Conservation (phyloP, 2,329 filamentous ascomycete species). For the Exophiala aquamarina region DNA sequence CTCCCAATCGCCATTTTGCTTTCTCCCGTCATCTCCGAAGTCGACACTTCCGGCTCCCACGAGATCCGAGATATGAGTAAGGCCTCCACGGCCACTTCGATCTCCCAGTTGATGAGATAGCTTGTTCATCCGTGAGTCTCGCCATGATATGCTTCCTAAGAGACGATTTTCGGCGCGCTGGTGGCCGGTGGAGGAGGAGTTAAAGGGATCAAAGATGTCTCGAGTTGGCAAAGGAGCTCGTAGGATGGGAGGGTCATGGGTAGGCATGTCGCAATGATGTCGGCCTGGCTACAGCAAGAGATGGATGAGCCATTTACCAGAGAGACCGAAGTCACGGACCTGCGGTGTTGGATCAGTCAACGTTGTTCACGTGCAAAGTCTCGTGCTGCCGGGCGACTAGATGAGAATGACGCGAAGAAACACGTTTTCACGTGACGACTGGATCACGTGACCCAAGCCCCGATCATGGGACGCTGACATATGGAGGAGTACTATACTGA, state of each 20-base stretch:
- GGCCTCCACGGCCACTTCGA: constrained; percentile 58
- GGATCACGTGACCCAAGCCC: no score
- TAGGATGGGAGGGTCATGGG: constrained; percentile 16
- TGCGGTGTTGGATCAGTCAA: no score
- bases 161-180: constrained; percentile 70
- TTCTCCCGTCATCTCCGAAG: constrained; percentile 50
- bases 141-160: constrained; percentile 67
- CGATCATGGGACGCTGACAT: no score
- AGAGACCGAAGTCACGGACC: no score
- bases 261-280: no score
- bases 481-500: no score
- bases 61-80: constrained; percentile 60
- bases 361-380: no score
- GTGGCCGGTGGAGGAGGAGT: constrained; percentile 73
- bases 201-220: constrained; percentile 47
- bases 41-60: constrained; percentile 64
- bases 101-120: constrained; percentile 67
- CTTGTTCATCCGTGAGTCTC: constrained; percentile 67
- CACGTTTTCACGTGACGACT: no score
- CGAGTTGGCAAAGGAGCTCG: constrained; percentile 24
- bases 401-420: no score
- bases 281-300: no score
- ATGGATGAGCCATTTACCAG: no score
- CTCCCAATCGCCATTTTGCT: constrained; percentile 54
- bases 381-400: no score